Evolutionary conservation across 2,329 filamentous ascomycete genomes (phyloP).

Genomic region (Colletotrichum spaethianum): DNA sequence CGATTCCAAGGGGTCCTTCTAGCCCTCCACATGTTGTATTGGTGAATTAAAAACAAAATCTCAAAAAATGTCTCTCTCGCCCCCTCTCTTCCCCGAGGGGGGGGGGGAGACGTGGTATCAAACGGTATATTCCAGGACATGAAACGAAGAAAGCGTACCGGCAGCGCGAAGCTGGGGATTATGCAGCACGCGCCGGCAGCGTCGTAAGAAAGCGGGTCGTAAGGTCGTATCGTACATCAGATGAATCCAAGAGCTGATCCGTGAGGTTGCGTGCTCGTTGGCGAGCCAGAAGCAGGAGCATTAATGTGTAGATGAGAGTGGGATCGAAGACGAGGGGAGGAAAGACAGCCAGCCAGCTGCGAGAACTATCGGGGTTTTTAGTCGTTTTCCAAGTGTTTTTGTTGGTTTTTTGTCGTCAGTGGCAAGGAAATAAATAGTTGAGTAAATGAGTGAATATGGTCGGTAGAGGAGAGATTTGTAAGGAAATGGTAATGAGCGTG

Average conservation of each 20-base stretch:
- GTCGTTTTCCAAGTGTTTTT: conserved; percentile 41
- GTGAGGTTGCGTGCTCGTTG: background rate
- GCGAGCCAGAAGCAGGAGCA: background rate
- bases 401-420: conserved; percentile 40
- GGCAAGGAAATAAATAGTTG: conserved; percentile 51
- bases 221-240: conserved; percentile 40
- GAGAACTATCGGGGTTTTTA: conserved; percentile 7
- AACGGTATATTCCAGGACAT: conserved; percentile 39
- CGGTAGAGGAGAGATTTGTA: conserved; percentile 37
- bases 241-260: background rate
- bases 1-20: background rate
- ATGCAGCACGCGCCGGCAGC: background rate
- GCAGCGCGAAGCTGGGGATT: background rate
- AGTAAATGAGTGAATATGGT: conserved; percentile 53
- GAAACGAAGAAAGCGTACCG: conserved; percentile 34
- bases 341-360: conserved; percentile 30
- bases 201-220: conserved; percentile 41
- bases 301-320: background rate
- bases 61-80: conserved; percentile 22
- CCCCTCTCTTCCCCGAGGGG: background rate
- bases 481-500: conserved; percentile 38
- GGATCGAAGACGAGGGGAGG: background rate
- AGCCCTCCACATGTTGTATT: background rate
- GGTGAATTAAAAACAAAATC: conserved; percentile 10
- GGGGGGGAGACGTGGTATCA: conserved; percentile 36